Evolutionary conservation across 768 basidiomycete genomes (phyloP), one percentile per base, ranked within the genome.

Genomic region (Lactarius indigo): DNA sequence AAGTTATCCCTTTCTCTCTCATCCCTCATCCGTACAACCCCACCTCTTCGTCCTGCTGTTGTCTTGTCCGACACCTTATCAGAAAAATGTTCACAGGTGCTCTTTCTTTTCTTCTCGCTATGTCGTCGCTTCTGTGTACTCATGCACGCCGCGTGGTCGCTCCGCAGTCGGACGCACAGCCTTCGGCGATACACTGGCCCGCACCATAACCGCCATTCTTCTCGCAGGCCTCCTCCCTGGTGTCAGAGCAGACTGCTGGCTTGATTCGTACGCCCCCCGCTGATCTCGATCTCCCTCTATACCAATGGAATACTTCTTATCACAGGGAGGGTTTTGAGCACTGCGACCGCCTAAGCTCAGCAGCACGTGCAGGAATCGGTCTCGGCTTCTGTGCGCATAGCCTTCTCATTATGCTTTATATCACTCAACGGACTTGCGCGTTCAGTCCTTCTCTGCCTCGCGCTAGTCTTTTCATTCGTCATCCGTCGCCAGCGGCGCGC

Each of bases 231-330:
- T 60, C n/a, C 41, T 64, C 20, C 66, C 66, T 12, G 35, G 31
- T 37, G 66, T 52, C 20, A 55, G 13, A 30, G 66, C 63, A 6
- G 15, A 44, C 12, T 68, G 66, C 33, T 68, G 42, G 41, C 18
- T 64, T 7, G 58, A 64, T 20, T 0, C 0, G 66, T 68, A 60
- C 17, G 66, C 59, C 23, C 3, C 18, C 23, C 23, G 7, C 17
- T 23, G 7, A 23, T 26, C 30, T 23, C 7, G n/a, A n/a, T 35
- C 8, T 7, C 15, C 9, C 18, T 9, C 30, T 9, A 4, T 56
- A 58, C 17, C 20, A 20, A 56, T 9, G 13, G 37, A 17, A 17
- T 9, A 31, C 23, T 7, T 23, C 13, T 5, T 5, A 1, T 31
- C 26, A 9, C 30, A 57, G 58, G 1, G 1, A 4, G 1, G 54